Percentiles rank a stretch among this genome's conserved stretches.
Evolutionary conservation across 148 eudicot genomes (phyloP).

Genomic region (Euryodendron excelsum): DNA sequence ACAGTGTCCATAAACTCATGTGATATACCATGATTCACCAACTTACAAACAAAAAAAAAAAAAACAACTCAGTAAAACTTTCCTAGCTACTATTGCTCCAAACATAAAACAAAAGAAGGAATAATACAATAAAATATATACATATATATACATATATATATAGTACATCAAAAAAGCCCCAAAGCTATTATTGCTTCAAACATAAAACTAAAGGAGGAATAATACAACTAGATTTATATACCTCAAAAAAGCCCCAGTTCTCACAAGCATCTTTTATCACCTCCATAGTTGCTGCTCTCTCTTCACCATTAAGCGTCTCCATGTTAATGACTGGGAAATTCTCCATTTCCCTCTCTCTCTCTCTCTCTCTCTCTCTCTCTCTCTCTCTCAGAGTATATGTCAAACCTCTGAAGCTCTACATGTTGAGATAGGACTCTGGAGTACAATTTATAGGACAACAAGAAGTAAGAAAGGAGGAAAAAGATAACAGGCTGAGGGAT

Average conservation of each 20-base stretch:
- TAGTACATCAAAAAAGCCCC: too few relatives aligned
- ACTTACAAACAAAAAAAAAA: conserved; percentile 15
- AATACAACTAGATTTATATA: too few relatives aligned
- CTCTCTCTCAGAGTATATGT: too few relatives aligned
- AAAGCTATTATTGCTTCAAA: too few relatives aligned
- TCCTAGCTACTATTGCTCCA: background rate
- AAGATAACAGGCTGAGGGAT: background rate
- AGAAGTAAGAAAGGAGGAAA: background rate
- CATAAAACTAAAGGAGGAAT: too few relatives aligned
- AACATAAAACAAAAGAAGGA: too few relatives aligned
- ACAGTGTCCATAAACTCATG: conserved; percentile 54
- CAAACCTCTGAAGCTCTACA: background rate
- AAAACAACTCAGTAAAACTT: background rate
- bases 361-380: conserved; percentile 20
- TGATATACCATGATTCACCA: conserved; percentile 58
- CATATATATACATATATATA: too few relatives aligned
- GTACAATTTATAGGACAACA: conserved; percentile 24
- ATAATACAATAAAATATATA: too few relatives aligned
- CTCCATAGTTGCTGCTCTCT: conserved; percentile 45
- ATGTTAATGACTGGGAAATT: conserved; percentile 58
- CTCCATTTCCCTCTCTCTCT: conserved; percentile 38
- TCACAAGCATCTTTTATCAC: conserved; percentile 64
- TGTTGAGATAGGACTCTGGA: background rate
- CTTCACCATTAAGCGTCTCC: conserved; percentile 56
- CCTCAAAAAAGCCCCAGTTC: conserved; percentile 80